Conservation (phyloP, 2,329 filamentous ascomycete genomes). For the Cryphonectria naterciae region DNA sequence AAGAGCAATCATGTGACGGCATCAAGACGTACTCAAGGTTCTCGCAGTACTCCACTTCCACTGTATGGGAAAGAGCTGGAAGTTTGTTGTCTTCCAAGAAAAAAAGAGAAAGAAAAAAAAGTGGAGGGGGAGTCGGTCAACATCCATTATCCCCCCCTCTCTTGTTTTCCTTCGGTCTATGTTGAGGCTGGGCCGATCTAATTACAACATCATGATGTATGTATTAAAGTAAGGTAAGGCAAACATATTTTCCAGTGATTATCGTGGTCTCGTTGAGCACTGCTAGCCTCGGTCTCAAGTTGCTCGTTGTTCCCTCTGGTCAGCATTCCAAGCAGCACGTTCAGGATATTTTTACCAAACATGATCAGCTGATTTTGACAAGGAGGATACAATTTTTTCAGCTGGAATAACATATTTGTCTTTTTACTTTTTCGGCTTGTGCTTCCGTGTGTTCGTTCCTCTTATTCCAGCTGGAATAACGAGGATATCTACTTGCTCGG, state of each 20-base stretch:
- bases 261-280: no score
- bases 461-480: not conserved
- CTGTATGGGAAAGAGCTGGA: not conserved
- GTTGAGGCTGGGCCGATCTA: not conserved
- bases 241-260: not conserved
- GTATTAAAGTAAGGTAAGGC: not conserved
- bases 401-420: not conserved
- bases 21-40: not conserved
- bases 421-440: no score
- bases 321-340: not conserved
- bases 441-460: not conserved
- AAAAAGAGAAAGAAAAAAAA: not conserved
- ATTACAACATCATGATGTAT: not conserved
- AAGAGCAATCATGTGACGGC: not conserved
- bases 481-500: not conserved
- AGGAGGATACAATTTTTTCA: not conserved
- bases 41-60: not conserved
- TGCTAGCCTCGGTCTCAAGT: no score
- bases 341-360: not conserved
- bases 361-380: not conserved
- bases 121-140: no score
- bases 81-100: not conserved
- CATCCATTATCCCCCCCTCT: no score
- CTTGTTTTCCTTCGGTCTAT: no score
- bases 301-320: not conserved